Evolutionary conservation across 176 grass and related monocot genomes (phyloP).

Genomic region (Eremochloa ophiuroides): DNA sequence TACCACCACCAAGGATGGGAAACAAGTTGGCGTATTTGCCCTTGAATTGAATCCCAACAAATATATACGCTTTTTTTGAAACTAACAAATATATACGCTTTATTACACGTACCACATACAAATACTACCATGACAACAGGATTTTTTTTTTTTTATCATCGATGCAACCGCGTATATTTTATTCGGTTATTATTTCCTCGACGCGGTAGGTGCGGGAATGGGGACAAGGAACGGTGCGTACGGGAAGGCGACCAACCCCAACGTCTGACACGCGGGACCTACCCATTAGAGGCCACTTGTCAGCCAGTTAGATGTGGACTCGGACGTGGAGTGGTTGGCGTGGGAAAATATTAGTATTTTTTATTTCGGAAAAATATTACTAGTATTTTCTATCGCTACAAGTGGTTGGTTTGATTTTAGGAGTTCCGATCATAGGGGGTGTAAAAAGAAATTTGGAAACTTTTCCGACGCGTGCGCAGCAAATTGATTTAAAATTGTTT

Average conservation of each 20-base stretch:
- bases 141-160: too few relatives aligned
- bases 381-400: too few relatives aligned
- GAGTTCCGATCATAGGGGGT: constrained; percentile 21
- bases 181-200: background rate
- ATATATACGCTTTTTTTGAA: too few relatives aligned
- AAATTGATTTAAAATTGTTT: background rate
- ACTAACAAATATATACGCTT: too few relatives aligned
- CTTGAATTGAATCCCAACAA: too few relatives aligned
- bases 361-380: too few relatives aligned
- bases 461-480: background rate
- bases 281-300: rapidly evolving
- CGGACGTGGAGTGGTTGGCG: background rate
- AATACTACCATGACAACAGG: too few relatives aligned
- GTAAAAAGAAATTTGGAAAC: background rate
- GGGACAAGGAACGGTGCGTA: background rate
- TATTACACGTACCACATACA: too few relatives aligned
- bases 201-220: background rate
- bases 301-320: rapidly evolving
- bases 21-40: constrained; percentile 10
- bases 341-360: too few relatives aligned
- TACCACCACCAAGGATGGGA: constrained; percentile 25
- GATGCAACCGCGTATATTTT: constrained; percentile 9
- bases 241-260: rapidly evolving
- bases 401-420: constrained; percentile 26
- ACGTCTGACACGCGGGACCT: background rate